Evolutionary conservation across 768 basidiomycete species (phyloP).

Genomic region (Suillus tomentosus): DNA sequence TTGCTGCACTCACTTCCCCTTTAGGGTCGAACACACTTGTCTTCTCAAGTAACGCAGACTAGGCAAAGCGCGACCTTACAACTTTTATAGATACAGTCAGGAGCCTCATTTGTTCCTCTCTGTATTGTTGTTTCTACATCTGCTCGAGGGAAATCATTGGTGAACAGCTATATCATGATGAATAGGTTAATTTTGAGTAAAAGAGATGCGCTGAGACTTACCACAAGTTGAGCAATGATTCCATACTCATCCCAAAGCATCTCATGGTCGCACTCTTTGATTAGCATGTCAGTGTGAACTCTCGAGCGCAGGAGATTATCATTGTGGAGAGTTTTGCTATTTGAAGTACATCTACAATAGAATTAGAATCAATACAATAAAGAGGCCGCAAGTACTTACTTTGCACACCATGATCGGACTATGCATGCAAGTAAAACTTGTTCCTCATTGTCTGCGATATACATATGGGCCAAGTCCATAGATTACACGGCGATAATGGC

Average conservation of each 20-base stretch:
- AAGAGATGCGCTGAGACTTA: slow-evolving; percentile 18
- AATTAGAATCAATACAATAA: not conserved
- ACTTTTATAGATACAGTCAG: too few species aligned
- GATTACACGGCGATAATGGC: slow-evolving; percentile 20
- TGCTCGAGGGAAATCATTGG: slow-evolving; percentile 10
- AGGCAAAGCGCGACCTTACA: too few species aligned
- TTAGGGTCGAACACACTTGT: too few species aligned
- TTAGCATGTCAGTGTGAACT: too few species aligned
- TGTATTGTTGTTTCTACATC: too few species aligned
- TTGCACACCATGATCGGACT: slow-evolving; percentile 21
- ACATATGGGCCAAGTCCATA: slow-evolving; percentile 24
- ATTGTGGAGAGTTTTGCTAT: slow-evolving; percentile 9
- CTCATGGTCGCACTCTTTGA: too few species aligned
- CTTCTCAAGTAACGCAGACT: too few species aligned
- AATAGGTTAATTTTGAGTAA: not conserved
- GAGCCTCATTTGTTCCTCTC: too few species aligned
- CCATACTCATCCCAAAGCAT: slow-evolving; percentile 25
- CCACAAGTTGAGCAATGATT: slow-evolving; percentile 33
- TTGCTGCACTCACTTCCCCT: too few species aligned
- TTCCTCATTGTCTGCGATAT: slow-evolving; percentile 27
- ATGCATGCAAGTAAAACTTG: slow-evolving; percentile 20
- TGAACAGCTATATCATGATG: slow-evolving; percentile 7
- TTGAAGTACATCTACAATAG: slow-evolving; percentile 11
- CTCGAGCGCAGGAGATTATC: too few species aligned
- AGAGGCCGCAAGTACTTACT: not conserved